Percentiles rank a stretch among this genome's conserved stretches.
These are phyloP conservation scores for Globisporangium radiosum DNA, from an alignment of 352 stramenopile species.

Conservation along the genomic window DNA sequence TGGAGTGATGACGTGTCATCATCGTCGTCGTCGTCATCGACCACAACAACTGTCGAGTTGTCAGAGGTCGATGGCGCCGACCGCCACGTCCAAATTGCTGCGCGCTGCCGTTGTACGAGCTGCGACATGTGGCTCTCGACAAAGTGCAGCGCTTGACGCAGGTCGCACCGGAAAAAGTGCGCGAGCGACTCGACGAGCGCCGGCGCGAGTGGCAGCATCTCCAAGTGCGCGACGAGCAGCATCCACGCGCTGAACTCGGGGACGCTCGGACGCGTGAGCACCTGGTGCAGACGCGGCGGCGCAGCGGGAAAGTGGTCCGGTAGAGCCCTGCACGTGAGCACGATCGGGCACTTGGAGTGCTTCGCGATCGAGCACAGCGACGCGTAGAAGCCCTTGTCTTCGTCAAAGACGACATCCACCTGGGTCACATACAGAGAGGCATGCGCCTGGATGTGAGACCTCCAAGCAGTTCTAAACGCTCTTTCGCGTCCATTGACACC, in stretches of 20 bases:
- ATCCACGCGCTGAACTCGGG: constrained; percentile 67
- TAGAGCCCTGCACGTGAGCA: constrained; percentile 57
- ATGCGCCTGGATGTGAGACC: neutral
- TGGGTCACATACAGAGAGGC: constrained; percentile 2
- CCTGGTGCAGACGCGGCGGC: constrained; percentile 33
- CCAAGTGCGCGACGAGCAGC: constrained; percentile 46
- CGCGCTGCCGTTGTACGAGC: constrained; percentile 8
- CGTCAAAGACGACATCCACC: constrained; percentile 73
- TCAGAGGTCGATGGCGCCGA: too few relatives aligned
- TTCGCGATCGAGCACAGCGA: constrained; percentile 73
- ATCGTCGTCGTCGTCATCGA: constrained; percentile 1
- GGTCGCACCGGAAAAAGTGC: constrained; percentile 54
- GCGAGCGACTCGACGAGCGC: constrained; percentile 34
- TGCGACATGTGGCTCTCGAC: constrained; percentile 40
- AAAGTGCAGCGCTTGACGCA: constrained; percentile 67
- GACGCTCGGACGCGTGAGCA: constrained; percentile 33
- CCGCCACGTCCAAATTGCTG: constrained; percentile 15
- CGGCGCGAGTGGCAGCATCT: constrained; percentile 35
- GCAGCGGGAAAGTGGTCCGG: constrained; percentile 53
- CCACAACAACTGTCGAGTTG: neutral
- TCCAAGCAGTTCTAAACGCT: too few relatives aligned
- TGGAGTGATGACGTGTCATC: too few relatives aligned
- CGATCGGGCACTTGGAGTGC: constrained; percentile 73
- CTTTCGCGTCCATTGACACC: too few relatives aligned
- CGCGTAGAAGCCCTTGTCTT: constrained; percentile 73